Percentiles rank a stretch among this genome's conserved stretches.
Evolutionary conservation across 1,139 yeast species (phyloP).

Genomic region (Casaregolazyma lundiana): DNA sequence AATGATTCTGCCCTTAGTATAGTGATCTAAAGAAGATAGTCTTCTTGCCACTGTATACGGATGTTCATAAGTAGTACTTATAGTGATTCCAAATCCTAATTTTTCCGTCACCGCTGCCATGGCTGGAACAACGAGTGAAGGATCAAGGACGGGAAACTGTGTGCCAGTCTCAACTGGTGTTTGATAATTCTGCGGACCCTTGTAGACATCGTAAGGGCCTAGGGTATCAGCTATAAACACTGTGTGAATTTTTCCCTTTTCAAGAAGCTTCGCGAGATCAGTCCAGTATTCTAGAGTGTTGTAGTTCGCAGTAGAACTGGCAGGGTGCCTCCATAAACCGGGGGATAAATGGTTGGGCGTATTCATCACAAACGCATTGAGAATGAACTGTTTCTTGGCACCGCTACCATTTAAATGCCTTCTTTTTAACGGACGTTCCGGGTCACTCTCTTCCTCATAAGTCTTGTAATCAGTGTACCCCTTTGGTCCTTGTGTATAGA

Average conservation of each 20-base stretch:
- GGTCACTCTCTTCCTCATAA: neutral
- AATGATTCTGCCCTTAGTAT: constrained; percentile 41
- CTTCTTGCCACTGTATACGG: constrained; percentile 42
- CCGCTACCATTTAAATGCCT: neutral
- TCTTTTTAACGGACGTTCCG: neutral
- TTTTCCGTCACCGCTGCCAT: constrained; percentile 41
- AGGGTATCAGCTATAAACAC: constrained; percentile 47
- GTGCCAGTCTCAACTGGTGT: constrained; percentile 33
- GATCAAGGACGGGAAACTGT: constrained; percentile 40
- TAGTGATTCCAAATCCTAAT: constrained; percentile 40
- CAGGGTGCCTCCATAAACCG: neutral
- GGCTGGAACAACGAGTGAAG: constrained; percentile 36
- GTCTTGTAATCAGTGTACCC: constrained; percentile 31
- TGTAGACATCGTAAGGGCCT: constrained; percentile 43
- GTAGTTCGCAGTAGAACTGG: constrained; percentile 28
- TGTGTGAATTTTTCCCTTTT: constrained; percentile 44
- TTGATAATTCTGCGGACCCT: constrained; percentile 39
- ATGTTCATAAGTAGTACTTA: constrained; percentile 39
- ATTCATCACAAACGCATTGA: neutral
- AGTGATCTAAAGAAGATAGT: constrained; percentile 39
- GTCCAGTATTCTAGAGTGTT: constrained; percentile 45
- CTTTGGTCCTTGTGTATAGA: constrained; percentile 31
- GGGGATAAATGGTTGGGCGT: neutral
- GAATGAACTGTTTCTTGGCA: neutral
- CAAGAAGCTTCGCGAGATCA: constrained; percentile 42